phyloP scores from a whole-genome alignment of 768 basidiomycete species.

The Phylloporus arenicola region DNA sequence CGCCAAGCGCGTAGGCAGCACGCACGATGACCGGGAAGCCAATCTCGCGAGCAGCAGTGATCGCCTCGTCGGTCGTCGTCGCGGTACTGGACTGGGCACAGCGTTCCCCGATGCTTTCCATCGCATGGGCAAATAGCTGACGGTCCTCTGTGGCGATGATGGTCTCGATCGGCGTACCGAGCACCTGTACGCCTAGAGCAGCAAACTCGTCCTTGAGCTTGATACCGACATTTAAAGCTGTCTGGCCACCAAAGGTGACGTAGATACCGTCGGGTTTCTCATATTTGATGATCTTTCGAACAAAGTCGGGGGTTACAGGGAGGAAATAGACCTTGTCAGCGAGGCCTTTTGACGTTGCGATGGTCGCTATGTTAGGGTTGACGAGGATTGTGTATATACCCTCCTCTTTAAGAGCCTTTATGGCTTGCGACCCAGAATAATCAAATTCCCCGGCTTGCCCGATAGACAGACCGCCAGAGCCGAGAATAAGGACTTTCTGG shows the following conservation, averaged over 20 bases:
- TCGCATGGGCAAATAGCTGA: conserved; percentile 87
- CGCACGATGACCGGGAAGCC: conserved; percentile 96
- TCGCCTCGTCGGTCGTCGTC: conserved; percentile 79
- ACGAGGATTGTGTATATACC: conserved; percentile 99
- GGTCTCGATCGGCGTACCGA: conserved; percentile 95
- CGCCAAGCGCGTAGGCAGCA: conserved; percentile 94
- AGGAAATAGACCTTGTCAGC: conserved; percentile 99
- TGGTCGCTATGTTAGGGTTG: conserved; percentile 99
- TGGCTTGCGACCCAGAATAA: conserved; percentile 98
- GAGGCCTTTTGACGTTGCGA: conserved; percentile 93
- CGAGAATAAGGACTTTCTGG: conserved; percentile 92
- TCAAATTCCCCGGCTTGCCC: conserved; percentile 99
- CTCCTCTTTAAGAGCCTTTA: conserved; percentile 98
- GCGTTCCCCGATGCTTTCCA: conserved; percentile 94
- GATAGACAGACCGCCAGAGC: conserved; percentile 95
- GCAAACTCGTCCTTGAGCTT: conserved; percentile 97
- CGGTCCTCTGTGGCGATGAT: conserved; percentile 97
- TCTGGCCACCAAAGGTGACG: conserved; percentile 97
- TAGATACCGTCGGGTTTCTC: conserved; percentile 99
- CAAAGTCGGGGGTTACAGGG: conserved; percentile 96
- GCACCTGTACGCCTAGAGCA: conserved; percentile 81
- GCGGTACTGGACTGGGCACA: conserved; percentile 89
- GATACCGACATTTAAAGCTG: conserved; percentile 93
- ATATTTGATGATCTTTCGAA: conserved; percentile 96
- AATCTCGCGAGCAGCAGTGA: conserved; percentile 75